Evolutionary conservation across 2,329 filamentous ascomycete genomes (phyloP).

Genomic region (Talaromyces islandicus): DNA sequence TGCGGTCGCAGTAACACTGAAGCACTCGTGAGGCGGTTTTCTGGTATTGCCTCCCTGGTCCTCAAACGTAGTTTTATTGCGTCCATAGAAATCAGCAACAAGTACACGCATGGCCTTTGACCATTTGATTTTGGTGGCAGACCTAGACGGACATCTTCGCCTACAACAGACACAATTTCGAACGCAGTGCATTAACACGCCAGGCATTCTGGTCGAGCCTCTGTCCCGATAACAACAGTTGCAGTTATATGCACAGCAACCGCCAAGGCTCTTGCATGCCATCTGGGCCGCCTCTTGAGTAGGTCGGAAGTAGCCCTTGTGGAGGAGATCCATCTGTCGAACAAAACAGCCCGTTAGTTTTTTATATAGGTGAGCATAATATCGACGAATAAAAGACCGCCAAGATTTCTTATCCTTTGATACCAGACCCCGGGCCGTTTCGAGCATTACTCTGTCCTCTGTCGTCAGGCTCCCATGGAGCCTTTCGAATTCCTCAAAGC

Average conservation of each 20-base stretch:
- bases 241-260: background rate
- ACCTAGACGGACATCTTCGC: background rate
- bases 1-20: too few species aligned
- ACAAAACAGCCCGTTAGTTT: background rate
- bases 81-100: background rate
- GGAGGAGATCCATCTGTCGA: background rate
- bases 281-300: background rate
- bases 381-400: background rate
- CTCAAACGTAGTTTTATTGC: background rate
- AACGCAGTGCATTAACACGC: background rate
- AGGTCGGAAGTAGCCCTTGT: background rate
- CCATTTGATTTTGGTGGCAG: background rate
- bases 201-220: background rate
- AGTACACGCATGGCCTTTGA: background rate
- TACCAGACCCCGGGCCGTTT: background rate
- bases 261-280: background rate
- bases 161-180: slow-evolving; percentile 1
- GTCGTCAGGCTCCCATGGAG: background rate
- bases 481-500: background rate
- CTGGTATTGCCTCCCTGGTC: too few species aligned
- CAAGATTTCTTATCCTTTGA: background rate
- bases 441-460: background rate
- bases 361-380: background rate
- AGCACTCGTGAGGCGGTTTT: too few species aligned
- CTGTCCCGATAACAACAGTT: background rate